A percentile compares a stretch with the other conserved stretches of the same genome.
Evolutionary conservation across 306 rosid species (phyloP).

Genomic region (Arachis stenosperma): DNA sequence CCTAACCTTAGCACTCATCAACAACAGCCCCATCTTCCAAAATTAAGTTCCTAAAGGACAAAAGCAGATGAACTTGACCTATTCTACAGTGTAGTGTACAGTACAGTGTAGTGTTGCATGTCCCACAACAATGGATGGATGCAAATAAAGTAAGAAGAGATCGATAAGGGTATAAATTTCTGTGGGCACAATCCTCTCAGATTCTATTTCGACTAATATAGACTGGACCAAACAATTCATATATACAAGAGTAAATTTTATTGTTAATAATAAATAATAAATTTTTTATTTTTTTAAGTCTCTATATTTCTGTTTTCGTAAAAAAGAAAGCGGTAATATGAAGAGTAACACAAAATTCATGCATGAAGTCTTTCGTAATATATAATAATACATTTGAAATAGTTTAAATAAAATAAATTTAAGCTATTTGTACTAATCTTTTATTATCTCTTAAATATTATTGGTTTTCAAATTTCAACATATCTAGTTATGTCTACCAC

Average conservation of each 20-base stretch:
- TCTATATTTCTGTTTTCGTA: too few relatives aligned
- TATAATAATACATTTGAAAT: too few relatives aligned
- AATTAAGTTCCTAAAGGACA: slow-evolving; percentile 34
- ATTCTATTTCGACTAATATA: slow-evolving; percentile 37
- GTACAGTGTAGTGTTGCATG: neutral
- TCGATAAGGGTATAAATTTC: neutral
- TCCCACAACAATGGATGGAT: slow-evolving; percentile 9
- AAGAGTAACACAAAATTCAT: too few relatives aligned
- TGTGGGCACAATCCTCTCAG: neutral
- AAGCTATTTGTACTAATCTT: too few relatives aligned
- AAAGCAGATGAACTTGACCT: slow-evolving; percentile 26
- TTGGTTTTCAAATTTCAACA: too few relatives aligned
- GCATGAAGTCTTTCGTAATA: too few relatives aligned
- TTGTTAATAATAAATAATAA: too few relatives aligned
- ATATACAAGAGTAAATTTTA: neutral
- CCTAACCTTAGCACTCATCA: neutral
- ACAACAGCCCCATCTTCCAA: slow-evolving; percentile 9
- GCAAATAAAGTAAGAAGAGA: neutral
- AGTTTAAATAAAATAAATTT: too few relatives aligned
- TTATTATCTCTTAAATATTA: too few relatives aligned
- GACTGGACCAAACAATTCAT: slow-evolving; percentile 21
- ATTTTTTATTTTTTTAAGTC: too few relatives aligned
- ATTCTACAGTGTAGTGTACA: neutral
- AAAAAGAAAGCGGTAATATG: too few relatives aligned
- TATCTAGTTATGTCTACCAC: too few relatives aligned